Evolutionary conservation across 345 rosid genomes (phyloP).

Genomic region (Draba incana): DNA sequence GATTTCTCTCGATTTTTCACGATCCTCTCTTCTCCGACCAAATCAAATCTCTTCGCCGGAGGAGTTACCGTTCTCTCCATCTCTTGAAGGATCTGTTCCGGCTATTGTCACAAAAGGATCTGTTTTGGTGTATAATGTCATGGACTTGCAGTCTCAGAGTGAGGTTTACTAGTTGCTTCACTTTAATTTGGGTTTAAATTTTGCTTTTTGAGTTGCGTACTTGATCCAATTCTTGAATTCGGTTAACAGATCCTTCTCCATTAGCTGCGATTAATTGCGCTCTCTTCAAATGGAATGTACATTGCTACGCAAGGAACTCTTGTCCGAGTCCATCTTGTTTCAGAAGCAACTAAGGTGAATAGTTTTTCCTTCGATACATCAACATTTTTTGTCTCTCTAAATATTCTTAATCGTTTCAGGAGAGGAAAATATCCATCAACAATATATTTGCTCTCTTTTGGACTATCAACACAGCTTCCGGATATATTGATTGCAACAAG

Average conservation of each 20-base stretch:
- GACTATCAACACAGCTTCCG: slow-evolving; percentile 69
- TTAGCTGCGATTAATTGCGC: slow-evolving; percentile 77
- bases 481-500: slow-evolving; percentile 83
- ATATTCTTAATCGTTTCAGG: slow-evolving; percentile 47
- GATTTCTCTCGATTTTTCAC: too few relatives aligned
- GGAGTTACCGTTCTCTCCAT: too few relatives aligned
- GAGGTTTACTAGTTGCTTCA: slow-evolving; percentile 54
- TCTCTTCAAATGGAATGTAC: slow-evolving; percentile 80
- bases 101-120: slow-evolving; percentile 80
- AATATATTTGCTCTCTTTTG: slow-evolving; percentile 87
- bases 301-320: slow-evolving; percentile 94
- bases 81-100: slow-evolving; percentile 47
- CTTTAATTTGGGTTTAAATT: background rate
- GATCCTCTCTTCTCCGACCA: too few relatives aligned
- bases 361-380: background rate
- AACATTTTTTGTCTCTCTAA: background rate
- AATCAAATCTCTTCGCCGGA: too few relatives aligned
- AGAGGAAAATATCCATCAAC: slow-evolving; percentile 89
- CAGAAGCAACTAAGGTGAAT: slow-evolving; percentile 84
- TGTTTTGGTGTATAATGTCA: slow-evolving; percentile 81
- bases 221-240: background rate
- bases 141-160: slow-evolving; percentile 77
- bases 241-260: slow-evolving; percentile 73
- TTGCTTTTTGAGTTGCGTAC: background rate
- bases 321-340: slow-evolving; percentile 81